phyloP scores from a whole-genome alignment of 768 basidiomycete genomes.

The Hydnum rufescens region DNA sequence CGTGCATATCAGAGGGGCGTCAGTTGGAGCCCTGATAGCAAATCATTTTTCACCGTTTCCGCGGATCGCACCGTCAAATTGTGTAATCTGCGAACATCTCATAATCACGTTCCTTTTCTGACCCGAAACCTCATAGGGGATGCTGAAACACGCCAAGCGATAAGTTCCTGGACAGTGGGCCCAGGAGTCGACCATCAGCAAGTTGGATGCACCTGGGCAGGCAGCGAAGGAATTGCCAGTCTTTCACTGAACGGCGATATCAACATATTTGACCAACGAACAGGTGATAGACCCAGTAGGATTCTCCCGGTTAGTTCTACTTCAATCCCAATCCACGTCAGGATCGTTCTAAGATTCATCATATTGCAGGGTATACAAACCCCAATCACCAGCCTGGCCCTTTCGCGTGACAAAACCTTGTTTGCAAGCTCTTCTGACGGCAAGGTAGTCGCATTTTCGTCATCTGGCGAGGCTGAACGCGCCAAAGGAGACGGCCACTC shows the following conservation, averaged over 20 bases:
- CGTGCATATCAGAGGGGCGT: constrained; percentile 23
- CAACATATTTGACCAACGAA: constrained; percentile 62
- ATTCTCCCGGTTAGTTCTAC: constrained; percentile 35
- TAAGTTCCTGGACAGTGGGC: constrained; percentile 53
- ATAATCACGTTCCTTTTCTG: background rate
- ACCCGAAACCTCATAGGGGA: constrained; percentile 40
- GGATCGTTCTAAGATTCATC: background rate
- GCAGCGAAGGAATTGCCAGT: constrained; percentile 50
- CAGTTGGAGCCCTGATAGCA: constrained; percentile 60
- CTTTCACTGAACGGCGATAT: constrained; percentile 67
- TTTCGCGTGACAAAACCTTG: constrained; percentile 32
- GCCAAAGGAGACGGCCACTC: constrained; percentile 44
- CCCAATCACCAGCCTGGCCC: constrained; percentile 44
- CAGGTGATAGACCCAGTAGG: constrained; percentile 36
- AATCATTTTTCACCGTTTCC: constrained; percentile 56
- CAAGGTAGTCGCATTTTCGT: constrained; percentile 40
- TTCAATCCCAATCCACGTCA: background rate
- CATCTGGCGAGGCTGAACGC: constrained; percentile 21
- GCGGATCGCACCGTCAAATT: constrained; percentile 76
- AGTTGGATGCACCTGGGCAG: constrained; percentile 73
- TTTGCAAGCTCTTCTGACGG: constrained; percentile 68
- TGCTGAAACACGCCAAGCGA: constrained; percentile 44
- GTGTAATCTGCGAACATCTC: constrained; percentile 51
- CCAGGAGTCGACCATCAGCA: constrained; percentile 64
- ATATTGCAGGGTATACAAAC: constrained; percentile 53